These are phyloP conservation scores for Neonectria ditissima DNA, from an alignment of 2,329 filamentous ascomycete species.

Conservation along the genomic window DNA sequence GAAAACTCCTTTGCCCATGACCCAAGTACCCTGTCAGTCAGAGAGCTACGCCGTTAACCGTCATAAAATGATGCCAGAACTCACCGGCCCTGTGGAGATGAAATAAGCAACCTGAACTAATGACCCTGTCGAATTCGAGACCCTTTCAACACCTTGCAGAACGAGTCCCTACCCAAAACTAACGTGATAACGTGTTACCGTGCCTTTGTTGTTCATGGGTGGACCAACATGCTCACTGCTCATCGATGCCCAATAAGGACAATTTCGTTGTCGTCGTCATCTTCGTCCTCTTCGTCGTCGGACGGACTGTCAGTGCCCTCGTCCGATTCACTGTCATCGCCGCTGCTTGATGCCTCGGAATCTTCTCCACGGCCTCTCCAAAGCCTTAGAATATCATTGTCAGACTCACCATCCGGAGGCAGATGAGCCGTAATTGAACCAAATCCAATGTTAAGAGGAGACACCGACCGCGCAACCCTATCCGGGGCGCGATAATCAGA, in stretches of 20 bases:
- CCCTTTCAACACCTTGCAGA: constrained; percentile 42
- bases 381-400: constrained; percentile 68
- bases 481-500: constrained; percentile 51
- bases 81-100: constrained; percentile 25
- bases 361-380: constrained; percentile 63
- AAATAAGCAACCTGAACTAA: constrained; percentile 24
- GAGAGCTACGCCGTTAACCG: constrained; percentile 5
- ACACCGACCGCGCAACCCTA: constrained; percentile 59
- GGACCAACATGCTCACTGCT: constrained; percentile 23
- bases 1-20: constrained; percentile 17
- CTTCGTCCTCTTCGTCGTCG: constrained; percentile 57
- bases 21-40: constrained; percentile 2
- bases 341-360: constrained; percentile 61
- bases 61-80: constrained; percentile 18
- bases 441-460: constrained; percentile 50
- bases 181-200: constrained; percentile 16
- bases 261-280: constrained; percentile 65
- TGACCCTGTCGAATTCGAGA: constrained; percentile 30
- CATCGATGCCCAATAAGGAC: constrained; percentile 62
- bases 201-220: constrained; percentile 5
- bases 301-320: constrained; percentile 55
- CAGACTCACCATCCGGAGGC: constrained; percentile 59
- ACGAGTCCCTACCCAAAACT: constrained; percentile 6
- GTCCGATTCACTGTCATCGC: constrained; percentile 62
- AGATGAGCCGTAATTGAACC: constrained; percentile 44